Evolutionary conservation across 495 filamentous ascomycete species (phyloP).

Genomic region (Staphylotrichum tortipilum): DNA sequence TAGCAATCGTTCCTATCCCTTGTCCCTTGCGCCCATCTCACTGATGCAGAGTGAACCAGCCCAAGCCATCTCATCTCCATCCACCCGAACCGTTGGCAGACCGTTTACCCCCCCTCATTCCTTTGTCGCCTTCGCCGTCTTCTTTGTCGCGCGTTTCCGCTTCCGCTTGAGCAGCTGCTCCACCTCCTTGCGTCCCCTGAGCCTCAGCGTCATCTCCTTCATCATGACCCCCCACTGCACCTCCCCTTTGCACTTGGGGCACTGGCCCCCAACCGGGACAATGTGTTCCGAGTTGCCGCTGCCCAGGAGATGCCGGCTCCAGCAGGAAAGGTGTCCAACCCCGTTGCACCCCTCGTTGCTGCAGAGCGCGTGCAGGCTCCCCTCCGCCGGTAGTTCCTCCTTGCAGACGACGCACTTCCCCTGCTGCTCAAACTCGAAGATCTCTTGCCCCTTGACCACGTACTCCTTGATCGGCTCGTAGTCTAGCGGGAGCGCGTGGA

Average conservation of each 20-base stretch:
- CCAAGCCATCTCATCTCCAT: neutral
- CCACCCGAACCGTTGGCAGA: no score
- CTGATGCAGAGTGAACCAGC: no score
- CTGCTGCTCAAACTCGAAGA: conserved; percentile 52
- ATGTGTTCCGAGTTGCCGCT: conserved; percentile 38
- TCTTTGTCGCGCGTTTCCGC: conserved; percentile 22
- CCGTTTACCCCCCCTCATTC: no score
- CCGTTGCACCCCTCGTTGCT: conserved; percentile 55
- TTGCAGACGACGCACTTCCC: conserved; percentile 58
- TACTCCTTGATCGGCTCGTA: conserved; percentile 58
- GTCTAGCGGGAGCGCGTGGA: conserved; percentile 54
- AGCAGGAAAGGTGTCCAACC: conserved; percentile 67
- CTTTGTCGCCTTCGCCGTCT: neutral
- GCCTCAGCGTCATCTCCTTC: conserved; percentile 67
- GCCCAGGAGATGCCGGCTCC: conserved; percentile 56
- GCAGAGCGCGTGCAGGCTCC: conserved; percentile 60
- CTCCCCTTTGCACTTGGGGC: conserved; percentile 57
- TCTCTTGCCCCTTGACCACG: conserved; percentile 58
- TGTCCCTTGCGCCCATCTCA: no score
- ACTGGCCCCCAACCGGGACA: conserved; percentile 61
- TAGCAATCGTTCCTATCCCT: neutral
- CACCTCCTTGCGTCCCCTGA: conserved; percentile 56
- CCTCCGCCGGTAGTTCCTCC: conserved; percentile 35
- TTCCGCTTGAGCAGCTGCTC: conserved; percentile 55
- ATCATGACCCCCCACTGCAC: conserved; percentile 70